Conservation (phyloP, 768 basidiomycete species). For the Cystobasidium tubakii region DNA sequence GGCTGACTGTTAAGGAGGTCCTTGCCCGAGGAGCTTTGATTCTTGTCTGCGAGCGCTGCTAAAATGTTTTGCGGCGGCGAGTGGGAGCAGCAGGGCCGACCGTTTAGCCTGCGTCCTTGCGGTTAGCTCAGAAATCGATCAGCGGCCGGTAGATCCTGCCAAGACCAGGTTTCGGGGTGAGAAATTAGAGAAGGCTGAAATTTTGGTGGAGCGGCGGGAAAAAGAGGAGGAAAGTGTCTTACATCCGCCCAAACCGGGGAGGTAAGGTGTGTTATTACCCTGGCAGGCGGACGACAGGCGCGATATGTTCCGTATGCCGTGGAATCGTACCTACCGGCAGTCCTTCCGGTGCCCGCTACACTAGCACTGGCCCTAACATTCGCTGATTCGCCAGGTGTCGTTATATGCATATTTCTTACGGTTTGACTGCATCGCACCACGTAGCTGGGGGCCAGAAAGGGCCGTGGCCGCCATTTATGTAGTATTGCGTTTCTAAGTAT, state of each 20-base stretch:
- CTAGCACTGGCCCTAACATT: no score
- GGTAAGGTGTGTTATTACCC: background rate
- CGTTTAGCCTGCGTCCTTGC: background rate
- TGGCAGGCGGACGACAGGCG: no score
- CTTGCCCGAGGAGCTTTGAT: background rate
- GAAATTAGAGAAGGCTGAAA: background rate
- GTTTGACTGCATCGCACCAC: no score
- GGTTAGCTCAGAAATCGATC: background rate
- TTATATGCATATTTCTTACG: no score
- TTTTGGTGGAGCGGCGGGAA: background rate
- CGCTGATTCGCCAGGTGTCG: no score
- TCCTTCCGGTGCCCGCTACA: no score
- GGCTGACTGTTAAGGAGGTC: background rate
- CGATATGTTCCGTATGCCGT: no score
- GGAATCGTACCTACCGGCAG: no score
- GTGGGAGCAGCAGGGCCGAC: background rate
- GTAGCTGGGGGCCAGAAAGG: no score
- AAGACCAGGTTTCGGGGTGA: background rate
- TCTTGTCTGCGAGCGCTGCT: background rate
- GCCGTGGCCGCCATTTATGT: no score
- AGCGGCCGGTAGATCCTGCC: background rate
- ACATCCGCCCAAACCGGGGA: background rate
- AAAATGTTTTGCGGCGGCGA: background rate
- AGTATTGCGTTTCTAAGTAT: no score
- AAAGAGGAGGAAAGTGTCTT: constrained; percentile 1